Evolutionary conservation across 2,329 filamentous ascomycete genomes (phyloP).

Genomic region (Xylaria multiplex): DNA sequence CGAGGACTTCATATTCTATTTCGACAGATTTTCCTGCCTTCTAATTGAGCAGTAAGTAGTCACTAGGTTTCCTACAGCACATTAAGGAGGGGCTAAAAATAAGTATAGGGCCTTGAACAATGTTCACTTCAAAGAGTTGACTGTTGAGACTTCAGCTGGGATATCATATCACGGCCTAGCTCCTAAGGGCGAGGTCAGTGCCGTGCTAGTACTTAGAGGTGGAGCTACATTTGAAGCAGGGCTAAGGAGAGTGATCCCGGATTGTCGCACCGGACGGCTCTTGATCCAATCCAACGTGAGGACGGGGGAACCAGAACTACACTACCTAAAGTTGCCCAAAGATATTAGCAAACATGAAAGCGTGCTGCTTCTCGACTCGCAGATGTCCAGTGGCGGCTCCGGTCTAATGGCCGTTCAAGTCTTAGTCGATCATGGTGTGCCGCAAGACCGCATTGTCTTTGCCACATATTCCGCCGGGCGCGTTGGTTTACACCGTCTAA

Average conservation of each 20-base stretch:
- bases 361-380: conserved; percentile 88
- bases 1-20: conserved; percentile 98
- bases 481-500: conserved; percentile 83
- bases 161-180: conserved; percentile 76
- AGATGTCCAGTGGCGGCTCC: conserved; percentile 91
- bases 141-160: conserved; percentile 76
- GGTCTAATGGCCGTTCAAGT: conserved; percentile 95
- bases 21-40: conserved; percentile 86
- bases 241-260: conserved; percentile 88
- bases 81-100: not conserved
- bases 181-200: conserved; percentile 78
- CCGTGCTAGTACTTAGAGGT: conserved; percentile 87
- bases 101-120: conserved; percentile 75
- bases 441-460: conserved; percentile 85
- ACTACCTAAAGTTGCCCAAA: conserved; percentile 83
- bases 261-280: conserved; percentile 87
- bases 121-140: conserved; percentile 71
- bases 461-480: conserved; percentile 92
- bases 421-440: conserved; percentile 92
- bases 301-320: conserved; percentile 90
- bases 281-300: conserved; percentile 89
- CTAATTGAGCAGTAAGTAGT: conserved; percentile 77
- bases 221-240: conserved; percentile 90
- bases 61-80: not conserved
- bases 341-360: conserved; percentile 79